phyloP scores from a whole-genome alignment of 2,329 filamentous ascomycete species.

The Pyrenochaeta sp. region DNA sequence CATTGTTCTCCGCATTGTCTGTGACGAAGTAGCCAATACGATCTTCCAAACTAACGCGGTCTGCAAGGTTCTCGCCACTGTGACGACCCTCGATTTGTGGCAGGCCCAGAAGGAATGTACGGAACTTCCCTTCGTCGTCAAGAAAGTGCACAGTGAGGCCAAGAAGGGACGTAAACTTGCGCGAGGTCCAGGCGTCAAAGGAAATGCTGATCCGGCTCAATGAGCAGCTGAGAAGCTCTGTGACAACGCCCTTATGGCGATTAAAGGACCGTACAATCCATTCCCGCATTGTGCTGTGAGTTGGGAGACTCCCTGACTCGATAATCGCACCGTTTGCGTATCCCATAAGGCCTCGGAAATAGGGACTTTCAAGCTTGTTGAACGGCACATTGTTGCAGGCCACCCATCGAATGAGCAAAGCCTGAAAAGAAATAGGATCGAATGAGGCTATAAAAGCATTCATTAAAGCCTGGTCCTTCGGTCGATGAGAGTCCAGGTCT shows the following conservation, averaged over 20 bases:
- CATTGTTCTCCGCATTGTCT: constrained; percentile 26
- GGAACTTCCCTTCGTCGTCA: constrained; percentile 6
- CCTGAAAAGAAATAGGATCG: too few relatives aligned
- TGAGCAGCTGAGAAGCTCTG: neutral
- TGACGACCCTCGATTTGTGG: neutral
- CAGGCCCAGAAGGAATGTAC: constrained; percentile 8
- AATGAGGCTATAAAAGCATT: too few relatives aligned
- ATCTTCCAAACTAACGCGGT: constrained; percentile 1
- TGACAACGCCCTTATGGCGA: neutral
- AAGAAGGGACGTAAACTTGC: constrained; percentile 14
- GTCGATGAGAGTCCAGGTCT: too few relatives aligned
- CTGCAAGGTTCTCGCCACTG: constrained; percentile 5
- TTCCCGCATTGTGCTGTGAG: neutral
- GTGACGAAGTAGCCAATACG: constrained; percentile 18
- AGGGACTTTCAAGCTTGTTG: neutral
- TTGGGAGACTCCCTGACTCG: neutral
- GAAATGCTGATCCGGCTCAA: constrained; percentile 6
- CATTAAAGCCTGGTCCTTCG: too few relatives aligned
- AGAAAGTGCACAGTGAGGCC: constrained; percentile 20
- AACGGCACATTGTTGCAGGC: neutral
- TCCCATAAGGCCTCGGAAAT: neutral
- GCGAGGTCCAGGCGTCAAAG: constrained; percentile 27
- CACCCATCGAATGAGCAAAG: too few relatives aligned
- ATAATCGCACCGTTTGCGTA: too few relatives aligned
- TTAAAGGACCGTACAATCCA: constrained; percentile 3